Base-by-base conservation (phyloP, 164 flowering plant species). In the Liriodendron chinense region DNA sequence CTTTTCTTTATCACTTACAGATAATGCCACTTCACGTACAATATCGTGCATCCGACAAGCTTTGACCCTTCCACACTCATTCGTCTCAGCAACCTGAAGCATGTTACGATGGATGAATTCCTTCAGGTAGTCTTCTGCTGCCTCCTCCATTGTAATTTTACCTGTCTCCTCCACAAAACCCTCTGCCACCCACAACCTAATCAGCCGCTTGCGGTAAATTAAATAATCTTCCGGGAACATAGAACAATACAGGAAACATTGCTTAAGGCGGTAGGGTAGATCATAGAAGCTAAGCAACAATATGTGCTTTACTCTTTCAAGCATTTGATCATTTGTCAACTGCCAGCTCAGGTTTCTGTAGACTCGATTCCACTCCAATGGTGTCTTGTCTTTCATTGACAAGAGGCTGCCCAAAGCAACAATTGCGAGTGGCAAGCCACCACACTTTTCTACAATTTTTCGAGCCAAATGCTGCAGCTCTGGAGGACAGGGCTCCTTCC, bases 381-480 rank as follows among this genome's bases (percentile, higher is more conserved):
- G 20, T 22, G 57, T 72, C 26, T 22, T 53, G 1, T 21, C 34
- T 34, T 28, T 70, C 7, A 65, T 47, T 4, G 57, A 23, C 69
- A 81, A 47, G 21, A 81, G 75, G 12, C 69, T 59, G 1, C 75
- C 81, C 26, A 81, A 3, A 18, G 77, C 73, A 68, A 75, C 71
- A 28, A 69, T 72, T 64, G 81, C 83, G 56, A 81, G 47, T 67
- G 83, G 83, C 23, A 76, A 64, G 4, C 84, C 84, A n/a, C 43
- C 65, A 59, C 84, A 82, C 47, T 76, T 82, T 0, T n/a, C n/a
- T 10, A 77, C 79, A 18, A 77, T 65, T 2, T 26, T 22, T 57
- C 56, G 16, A 6, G 75, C 75, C 26, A 72, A 20, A 7, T 28
- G 21, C 43, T 23, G 8, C 20, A 76, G 25, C 12, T 28, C 48